Evolutionary conservation across 352 stramenopile species (phyloP), one percentile per base, ranked within the genome.

Genomic region (Globisporangium emineosum): DNA sequence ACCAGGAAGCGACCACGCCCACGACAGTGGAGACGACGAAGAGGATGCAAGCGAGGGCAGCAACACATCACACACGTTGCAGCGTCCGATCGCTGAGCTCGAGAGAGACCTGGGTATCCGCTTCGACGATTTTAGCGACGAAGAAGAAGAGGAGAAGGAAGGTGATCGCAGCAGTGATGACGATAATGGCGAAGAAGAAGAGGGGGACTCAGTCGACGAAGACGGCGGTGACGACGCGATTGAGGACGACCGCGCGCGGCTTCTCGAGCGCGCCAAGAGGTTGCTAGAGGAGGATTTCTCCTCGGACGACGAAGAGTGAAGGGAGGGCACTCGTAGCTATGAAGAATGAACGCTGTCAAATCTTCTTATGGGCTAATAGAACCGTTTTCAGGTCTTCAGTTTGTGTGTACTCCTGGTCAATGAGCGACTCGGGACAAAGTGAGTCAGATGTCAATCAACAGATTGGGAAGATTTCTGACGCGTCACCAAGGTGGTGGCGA

Each of bases 41-140:
- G 72, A 77, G 9, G 65, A 63, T 15, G 71, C 70, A 3, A 66
- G 69, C 15, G 69, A 70, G 54, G 33, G 52, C 64, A 72, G 59
- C 60, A 54, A n/a, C 50, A 57, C 33, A 64, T 69, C 56, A 69
- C 72, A 29, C 61, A 56, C 72, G n/a, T 49, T 88, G 30, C 83
- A 92, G 47, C 78, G 81, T 17, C 79, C 83, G 17, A 89, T 92
- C 56, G 81, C 83, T 23, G 81, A 92, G 58, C 70, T 92, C 19
- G 81, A 92, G 65, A 73, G 73, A 58, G 83, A 86, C 57, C 68
- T 92, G 7, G 83, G 81, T 0, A 87, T 90, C 51, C 77, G 68
- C 30, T 89, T 92, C 37, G 74, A 88, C 35, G 78, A 82, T 52
- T 66, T 83, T 19, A 88, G 75, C 19, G 78, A 88, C 29, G 78